These are phyloP conservation scores for Kickxella alabastrina DNA, from an alignment of 192 early-diverging fungal genomes.

Conservation along the genomic window DNA sequence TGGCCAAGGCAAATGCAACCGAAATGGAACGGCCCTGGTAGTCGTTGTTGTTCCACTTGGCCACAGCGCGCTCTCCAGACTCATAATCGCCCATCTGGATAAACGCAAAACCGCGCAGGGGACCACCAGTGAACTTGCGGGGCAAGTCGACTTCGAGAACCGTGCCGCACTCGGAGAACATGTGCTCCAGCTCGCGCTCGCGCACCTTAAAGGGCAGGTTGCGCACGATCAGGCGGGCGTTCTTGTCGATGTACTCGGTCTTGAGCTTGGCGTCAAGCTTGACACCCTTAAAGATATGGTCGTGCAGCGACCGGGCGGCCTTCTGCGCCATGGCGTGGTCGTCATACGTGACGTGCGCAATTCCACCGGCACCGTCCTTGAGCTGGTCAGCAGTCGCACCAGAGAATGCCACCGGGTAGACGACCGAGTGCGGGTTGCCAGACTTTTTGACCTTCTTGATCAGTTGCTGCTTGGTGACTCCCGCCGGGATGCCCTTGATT, in stretches of 20 bases:
- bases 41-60: conserved; percentile 66
- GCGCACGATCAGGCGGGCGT: conserved; percentile 78
- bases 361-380: conserved; percentile 37
- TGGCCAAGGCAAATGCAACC: conserved; percentile 81
- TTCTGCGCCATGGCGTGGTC: conserved; percentile 34
- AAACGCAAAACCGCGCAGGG: conserved; percentile 85
- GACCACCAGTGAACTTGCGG: conserved; percentile 68
- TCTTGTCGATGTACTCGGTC: conserved; percentile 53
- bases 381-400: conserved; percentile 41
- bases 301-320: conserved; percentile 62
- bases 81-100: conserved; percentile 73
- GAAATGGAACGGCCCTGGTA: conserved; percentile 71
- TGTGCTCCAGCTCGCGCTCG: conserved; percentile 60
- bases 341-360: conserved; percentile 42
- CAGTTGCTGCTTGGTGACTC: conserved; percentile 68
- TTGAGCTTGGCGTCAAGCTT: conserved; percentile 53
- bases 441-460: conserved; percentile 63
- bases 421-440: conserved; percentile 58
- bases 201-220: conserved; percentile 77
- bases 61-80: conserved; percentile 68
- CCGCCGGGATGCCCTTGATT: conserved; percentile 56
- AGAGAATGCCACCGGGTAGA: conserved; percentile 55
- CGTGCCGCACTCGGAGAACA: conserved; percentile 66
- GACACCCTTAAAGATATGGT: conserved; percentile 75
- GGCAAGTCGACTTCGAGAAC: conserved; percentile 72